phyloP scores from a whole-genome alignment of 257 asterid genomes.

The Solanum okadae region DNA sequence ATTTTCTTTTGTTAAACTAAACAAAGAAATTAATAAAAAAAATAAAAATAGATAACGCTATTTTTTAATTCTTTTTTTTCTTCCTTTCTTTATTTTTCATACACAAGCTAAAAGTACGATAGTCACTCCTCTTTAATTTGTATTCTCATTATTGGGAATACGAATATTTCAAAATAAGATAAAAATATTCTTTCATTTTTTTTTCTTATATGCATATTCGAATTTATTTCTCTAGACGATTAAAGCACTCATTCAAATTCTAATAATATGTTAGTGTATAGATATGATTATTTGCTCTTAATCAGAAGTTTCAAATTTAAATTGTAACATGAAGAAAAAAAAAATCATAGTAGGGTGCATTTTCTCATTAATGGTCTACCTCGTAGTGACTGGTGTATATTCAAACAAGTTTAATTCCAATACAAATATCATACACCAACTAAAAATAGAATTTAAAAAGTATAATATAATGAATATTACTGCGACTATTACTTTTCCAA shows the following conservation, averaged over 20 bases:
- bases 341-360: fast-evolving
- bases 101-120: background rate
- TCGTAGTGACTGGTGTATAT: background rate
- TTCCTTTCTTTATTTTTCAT: background rate
- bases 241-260: background rate
- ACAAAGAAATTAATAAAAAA: no score
- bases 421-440: background rate
- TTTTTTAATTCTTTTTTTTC: no score
- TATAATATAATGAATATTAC: background rate
- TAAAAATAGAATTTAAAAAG: background rate
- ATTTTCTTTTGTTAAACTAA: no score
- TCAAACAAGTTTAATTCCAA: background rate
- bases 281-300: background rate
- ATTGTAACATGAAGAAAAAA: background rate
- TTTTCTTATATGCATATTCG: background rate
- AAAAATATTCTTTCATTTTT: background rate
- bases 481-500: no score
- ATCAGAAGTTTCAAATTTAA: fast-evolving
- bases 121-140: background rate
- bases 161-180: background rate
- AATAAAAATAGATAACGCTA: no score
- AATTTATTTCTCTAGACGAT: background rate
- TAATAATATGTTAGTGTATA: background rate
- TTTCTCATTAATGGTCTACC: background rate
- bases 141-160: background rate